Evolutionary conservation across 78 protist genomes (phyloP), one percentile per base, ranked within the genome.

Genomic region (Dictyostelium firmibasis): DNA sequence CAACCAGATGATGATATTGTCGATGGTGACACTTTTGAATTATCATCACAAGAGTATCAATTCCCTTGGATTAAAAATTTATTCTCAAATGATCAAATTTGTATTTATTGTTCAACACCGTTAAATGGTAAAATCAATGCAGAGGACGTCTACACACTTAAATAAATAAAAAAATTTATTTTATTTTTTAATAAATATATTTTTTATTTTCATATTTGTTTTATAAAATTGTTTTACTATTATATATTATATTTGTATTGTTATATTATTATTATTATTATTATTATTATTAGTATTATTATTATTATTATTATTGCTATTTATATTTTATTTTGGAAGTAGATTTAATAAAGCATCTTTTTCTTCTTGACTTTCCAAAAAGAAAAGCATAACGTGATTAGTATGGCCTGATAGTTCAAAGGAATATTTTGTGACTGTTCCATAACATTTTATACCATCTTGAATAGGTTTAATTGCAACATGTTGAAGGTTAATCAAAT

Each of bases 341-440:
- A 89, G 78, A 33, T 5, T 85, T 33, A 81, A 81, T 67, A 89
- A 81, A 36, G 50, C 83, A 14, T 89, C 94, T 70, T 89, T 89
- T 47, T 89, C 88, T 20, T 89, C 94, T 53, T 44, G 84, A 14
- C 72, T 29, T 13, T 86, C 92, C n/a, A 69, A 18, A 78, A 89
- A 89, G 60, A 89, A 89, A 78, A 89, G 69, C 35, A 89, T 53
- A 25, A 89, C 57, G n/a, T 78, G 81, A 44, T 78, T 44, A n/a
- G 83, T 82, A 47, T 81, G 87, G 36, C 94, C 94, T 44, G 9
- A 41, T n/a, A 89, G n/a, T 81, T 89, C 94, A 69, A 89, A 89
- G 1, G 94, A 35, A 69, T 81, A 31, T 75, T 89, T 89, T 27
- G 94, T 81, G 2, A 89, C 47, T 18, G 94, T 89, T n/a, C 94